Conservation (phyloP, 2,329 filamentous ascomycete species). For the Phialophora chinensis region DNA sequence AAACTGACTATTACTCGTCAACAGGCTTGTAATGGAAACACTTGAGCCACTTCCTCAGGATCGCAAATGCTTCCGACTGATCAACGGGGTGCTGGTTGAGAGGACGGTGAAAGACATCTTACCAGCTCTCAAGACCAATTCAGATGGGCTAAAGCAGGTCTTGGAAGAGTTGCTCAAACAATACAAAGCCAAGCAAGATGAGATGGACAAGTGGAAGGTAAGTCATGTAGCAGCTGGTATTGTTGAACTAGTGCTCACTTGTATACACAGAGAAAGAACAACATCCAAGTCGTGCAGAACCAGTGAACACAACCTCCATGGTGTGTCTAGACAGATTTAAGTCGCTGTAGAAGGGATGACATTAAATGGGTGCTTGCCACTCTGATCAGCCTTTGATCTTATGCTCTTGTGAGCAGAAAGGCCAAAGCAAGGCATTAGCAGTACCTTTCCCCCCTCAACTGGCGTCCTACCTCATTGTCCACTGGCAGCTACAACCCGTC, state of each 20-base stretch:
- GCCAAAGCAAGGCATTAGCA: conserved; percentile 1
- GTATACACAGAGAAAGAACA: conserved; percentile 54
- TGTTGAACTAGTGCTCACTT: conserved; percentile 11
- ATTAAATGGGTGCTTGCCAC: neutral
- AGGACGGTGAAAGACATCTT: conserved; percentile 91
- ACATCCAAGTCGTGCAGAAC: conserved; percentile 57
- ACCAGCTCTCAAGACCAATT: conserved; percentile 89
- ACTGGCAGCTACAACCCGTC: neutral
- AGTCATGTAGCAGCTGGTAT: conserved; percentile 41
- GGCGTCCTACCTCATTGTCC: neutral
- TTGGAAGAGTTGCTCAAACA: conserved; percentile 94
- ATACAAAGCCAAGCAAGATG: conserved; percentile 91
- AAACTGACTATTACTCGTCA: conserved; percentile 27
- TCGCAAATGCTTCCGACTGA: conserved; percentile 97
- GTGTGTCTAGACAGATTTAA: neutral
- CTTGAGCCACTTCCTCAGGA: conserved; percentile 79
- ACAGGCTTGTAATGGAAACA: conserved; percentile 90
- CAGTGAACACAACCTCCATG: conserved; percentile 5
- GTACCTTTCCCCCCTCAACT: neutral
- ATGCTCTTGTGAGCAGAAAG: neutral
- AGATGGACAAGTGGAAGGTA: conserved; percentile 99
- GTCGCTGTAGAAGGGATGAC: neutral
- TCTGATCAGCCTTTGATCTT: neutral
- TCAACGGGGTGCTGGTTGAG: conserved; percentile 95
- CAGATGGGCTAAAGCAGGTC: conserved; percentile 91